These are phyloP conservation scores for Phytophthora pseudosyringae DNA, from an alignment of 352 stramenopile genomes.

Conservation along the genomic window DNA sequence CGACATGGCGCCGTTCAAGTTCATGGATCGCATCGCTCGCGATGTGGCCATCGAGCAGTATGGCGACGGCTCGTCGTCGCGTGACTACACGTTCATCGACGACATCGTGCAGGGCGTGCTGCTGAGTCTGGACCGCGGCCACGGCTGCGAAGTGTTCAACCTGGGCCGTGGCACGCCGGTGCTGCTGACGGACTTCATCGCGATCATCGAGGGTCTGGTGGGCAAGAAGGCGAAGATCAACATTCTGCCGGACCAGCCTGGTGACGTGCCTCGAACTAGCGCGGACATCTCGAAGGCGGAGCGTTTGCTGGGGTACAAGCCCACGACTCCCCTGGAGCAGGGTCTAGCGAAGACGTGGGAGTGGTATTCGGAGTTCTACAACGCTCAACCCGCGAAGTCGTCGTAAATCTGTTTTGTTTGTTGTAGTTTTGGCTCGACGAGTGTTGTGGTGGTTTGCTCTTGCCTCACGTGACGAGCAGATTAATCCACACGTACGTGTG, in stretches of 20 bases:
- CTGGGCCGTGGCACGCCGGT: slow-evolving; percentile 94
- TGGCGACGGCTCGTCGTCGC: slow-evolving; percentile 93
- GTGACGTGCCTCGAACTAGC: slow-evolving; percentile 96
- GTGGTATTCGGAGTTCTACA: slow-evolving; percentile 91
- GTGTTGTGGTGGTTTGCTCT: too few relatives aligned
- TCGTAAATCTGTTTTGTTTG: slow-evolving; percentile 3
- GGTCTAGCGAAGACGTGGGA: slow-evolving; percentile 93
- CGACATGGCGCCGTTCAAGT: slow-evolving; percentile 99
- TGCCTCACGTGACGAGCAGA: too few relatives aligned
- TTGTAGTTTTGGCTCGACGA: neutral
- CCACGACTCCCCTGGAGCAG: slow-evolving; percentile 92
- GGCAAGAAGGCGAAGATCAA: slow-evolving; percentile 95
- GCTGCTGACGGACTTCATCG: slow-evolving; percentile 95
- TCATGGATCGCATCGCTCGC: slow-evolving; percentile 95
- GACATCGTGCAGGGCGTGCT: slow-evolving; percentile 98
- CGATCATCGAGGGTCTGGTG: slow-evolving; percentile 93
- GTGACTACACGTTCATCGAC: slow-evolving; percentile 99
- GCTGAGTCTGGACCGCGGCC: slow-evolving; percentile 68
- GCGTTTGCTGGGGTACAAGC: slow-evolving; percentile 95
- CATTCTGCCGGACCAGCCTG: slow-evolving; percentile 94
- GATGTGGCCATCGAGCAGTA: slow-evolving; percentile 96
- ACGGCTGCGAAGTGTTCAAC: slow-evolving; percentile 97
- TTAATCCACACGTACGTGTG: too few relatives aligned
- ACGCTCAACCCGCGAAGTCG: neutral
- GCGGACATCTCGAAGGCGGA: slow-evolving; percentile 96